Evolutionary conservation across 495 filamentous ascomycete genomes (phyloP).

Genomic region (Aspergillus sparsus): DNA sequence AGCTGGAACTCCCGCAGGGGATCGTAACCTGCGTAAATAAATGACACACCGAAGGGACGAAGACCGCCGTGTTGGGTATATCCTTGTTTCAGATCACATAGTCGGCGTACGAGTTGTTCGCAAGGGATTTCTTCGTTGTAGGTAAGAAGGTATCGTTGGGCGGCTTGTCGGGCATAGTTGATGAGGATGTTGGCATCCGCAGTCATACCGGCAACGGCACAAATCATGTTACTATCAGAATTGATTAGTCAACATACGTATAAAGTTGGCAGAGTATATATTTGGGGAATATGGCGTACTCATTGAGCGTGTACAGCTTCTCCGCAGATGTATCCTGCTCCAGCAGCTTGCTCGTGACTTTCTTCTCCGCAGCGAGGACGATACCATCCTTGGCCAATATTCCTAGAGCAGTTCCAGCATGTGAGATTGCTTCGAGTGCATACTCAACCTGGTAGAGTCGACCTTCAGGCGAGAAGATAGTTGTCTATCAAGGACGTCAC

Average conservation of each 20-base stretch:
- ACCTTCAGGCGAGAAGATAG: conserved; percentile 98
- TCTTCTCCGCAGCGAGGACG: conserved; percentile 97
- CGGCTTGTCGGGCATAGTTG: conserved; percentile 96
- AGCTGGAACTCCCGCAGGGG: conserved; percentile 94
- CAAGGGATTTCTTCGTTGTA: conserved; percentile 99
- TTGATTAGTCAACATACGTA: conserved; percentile 22
- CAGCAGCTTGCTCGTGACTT: conserved; percentile 97
- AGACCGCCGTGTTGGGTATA: conserved; percentile 99
- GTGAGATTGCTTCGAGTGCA: conserved; percentile 97
- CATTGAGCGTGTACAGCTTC: conserved; percentile 99
- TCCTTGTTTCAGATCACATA: conserved; percentile 98
- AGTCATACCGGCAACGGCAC: conserved; percentile 98
- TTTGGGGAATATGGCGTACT: conserved; percentile 58
- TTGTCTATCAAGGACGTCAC: conserved; percentile 68
- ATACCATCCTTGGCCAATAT: conserved; percentile 98
- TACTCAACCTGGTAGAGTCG: conserved; percentile 99
- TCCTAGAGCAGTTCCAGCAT: conserved; percentile 93
- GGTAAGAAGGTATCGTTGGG: conserved; percentile 94
- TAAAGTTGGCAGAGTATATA: neutral
- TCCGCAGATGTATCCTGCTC: conserved; percentile 99
- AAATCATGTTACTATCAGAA: conserved; percentile 91
- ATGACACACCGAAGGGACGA: conserved; percentile 95
- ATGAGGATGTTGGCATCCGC: conserved; percentile 99
- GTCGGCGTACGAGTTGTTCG: conserved; percentile 93
- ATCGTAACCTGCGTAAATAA: conserved; percentile 99